Conservation (phyloP, 1,139 yeast species). For the Saccharomycopsis crataegensis region DNA sequence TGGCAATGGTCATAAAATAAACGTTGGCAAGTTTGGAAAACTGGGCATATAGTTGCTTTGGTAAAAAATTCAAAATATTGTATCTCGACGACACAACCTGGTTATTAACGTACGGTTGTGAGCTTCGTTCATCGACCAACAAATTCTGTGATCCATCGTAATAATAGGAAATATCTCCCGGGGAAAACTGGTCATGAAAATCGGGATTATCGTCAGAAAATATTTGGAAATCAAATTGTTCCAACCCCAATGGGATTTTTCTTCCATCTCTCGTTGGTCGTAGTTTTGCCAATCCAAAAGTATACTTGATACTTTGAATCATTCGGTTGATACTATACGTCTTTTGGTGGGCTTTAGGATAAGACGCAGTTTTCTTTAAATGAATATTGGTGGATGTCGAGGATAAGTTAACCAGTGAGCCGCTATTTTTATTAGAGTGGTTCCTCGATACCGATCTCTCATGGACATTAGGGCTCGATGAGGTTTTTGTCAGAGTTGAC, state of each 20-base stretch:
- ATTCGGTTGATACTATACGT: conserved; percentile 19
- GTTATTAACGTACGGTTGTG: conserved; percentile 59
- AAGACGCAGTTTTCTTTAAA: background rate
- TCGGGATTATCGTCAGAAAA: conserved; percentile 22
- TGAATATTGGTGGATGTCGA: background rate
- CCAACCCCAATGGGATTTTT: conserved; percentile 55
- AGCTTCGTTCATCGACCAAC: conserved; percentile 60
- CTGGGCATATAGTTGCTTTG: conserved; percentile 83
- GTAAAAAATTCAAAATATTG: conserved; percentile 71
- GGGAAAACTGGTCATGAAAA: conserved; percentile 21
- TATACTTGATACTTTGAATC: conserved; percentile 17
- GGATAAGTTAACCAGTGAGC: background rate
- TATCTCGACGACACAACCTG: conserved; percentile 82
- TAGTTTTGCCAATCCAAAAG: conserved; percentile 28
- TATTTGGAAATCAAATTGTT: conserved; percentile 24
- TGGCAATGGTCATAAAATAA: conserved; percentile 78
- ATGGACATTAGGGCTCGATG: background rate
- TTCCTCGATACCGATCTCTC: background rate
- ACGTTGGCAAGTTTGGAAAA: conserved; percentile 89
- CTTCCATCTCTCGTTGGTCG: conserved; percentile 66
- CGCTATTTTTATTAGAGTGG: no score
- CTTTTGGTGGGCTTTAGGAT: background rate
- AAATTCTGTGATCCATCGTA: conserved; percentile 23
- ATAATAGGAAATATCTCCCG: conserved; percentile 19
- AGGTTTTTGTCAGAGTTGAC: background rate